These are phyloP conservation scores for Pulveroboletus sp. DNA, from an alignment of 768 basidiomycete genomes.

Conservation along the genomic window DNA sequence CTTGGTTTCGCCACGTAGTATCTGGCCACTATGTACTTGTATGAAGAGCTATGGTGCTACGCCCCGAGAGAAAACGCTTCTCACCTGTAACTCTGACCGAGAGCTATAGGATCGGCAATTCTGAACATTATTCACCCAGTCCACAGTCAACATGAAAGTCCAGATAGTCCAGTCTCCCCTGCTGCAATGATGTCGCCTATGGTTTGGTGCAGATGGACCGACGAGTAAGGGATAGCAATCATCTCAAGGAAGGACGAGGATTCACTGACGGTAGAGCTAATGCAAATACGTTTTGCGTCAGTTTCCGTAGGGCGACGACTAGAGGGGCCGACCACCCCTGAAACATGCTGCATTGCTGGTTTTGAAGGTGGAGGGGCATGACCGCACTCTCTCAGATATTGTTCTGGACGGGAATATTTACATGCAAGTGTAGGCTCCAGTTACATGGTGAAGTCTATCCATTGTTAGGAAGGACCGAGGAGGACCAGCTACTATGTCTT, in stretches of 20 bases:
- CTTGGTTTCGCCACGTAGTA: too few species aligned
- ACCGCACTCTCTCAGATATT: not conserved
- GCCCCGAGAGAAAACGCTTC: not conserved
- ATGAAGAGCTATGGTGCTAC: not conserved
- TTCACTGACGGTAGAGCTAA: not conserved
- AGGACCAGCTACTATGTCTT: slow-evolving; percentile 7
- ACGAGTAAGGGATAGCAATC: too few species aligned
- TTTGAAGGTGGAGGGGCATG: not conserved
- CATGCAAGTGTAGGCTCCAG: not conserved
- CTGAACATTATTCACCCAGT: not conserved
- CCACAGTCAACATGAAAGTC: not conserved
- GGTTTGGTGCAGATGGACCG: too few species aligned
- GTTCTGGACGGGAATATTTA: not conserved
- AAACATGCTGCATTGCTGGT: not conserved
- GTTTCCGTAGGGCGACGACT: not conserved
- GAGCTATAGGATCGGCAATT: too few species aligned
- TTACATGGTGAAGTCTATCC: slow-evolving; percentile 1
- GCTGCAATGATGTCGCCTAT: not conserved
- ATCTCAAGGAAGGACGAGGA: too few species aligned
- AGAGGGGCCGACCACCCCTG: not conserved
- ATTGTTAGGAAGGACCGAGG: not conserved
- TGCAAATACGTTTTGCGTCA: not conserved
- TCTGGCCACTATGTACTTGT: not conserved
- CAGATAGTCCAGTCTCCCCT: not conserved
- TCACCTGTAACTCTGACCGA: not conserved